Conservation (phyloP, 1,284 basidiomycete species). For the Polyporus tsugae region DNA sequence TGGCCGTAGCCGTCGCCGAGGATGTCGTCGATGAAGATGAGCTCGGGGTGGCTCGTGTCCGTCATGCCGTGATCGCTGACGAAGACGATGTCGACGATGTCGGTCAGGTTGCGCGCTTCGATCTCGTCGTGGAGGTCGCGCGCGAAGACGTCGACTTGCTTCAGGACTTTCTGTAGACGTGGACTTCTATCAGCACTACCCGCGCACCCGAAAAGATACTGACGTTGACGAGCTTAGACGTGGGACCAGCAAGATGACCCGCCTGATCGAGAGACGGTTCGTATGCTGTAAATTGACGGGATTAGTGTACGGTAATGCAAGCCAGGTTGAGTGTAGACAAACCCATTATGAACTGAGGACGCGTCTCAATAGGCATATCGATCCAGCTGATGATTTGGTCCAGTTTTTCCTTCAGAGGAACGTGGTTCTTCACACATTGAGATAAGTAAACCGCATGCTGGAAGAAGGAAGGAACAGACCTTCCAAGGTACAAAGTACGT, state of each 20-base stretch:
- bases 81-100: conserved; percentile 89
- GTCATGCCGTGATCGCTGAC: conserved; percentile 96
- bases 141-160: conserved; percentile 79
- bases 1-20: conserved; percentile 73
- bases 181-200: conserved; percentile 4
- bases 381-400: conserved; percentile 81
- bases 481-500: conserved; percentile 83
- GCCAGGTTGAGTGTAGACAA: conserved; percentile 31
- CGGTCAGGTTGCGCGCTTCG: conserved; percentile 75
- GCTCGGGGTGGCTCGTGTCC: conserved; percentile 78
- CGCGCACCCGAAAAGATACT: conserved; percentile 30
- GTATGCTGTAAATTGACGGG: conserved; percentile 57
- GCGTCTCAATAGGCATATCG: conserved; percentile 70
- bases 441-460: neutral
- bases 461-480: conserved; percentile 45
- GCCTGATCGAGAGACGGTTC: conserved; percentile 84
- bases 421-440: conserved; percentile 55
- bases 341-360: conserved; percentile 86
- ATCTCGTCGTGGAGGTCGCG: conserved; percentile 71
- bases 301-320: conserved; percentile 2
- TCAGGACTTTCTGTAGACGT: conserved; percentile 64
- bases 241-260: conserved; percentile 82
- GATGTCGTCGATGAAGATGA: conserved; percentile 86
- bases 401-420: conserved; percentile 72
- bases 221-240: conserved; percentile 77